These are phyloP conservation scores for Penicillium frequentans DNA, from an alignment of 2,329 filamentous ascomycete genomes.

Conservation along the genomic window DNA sequence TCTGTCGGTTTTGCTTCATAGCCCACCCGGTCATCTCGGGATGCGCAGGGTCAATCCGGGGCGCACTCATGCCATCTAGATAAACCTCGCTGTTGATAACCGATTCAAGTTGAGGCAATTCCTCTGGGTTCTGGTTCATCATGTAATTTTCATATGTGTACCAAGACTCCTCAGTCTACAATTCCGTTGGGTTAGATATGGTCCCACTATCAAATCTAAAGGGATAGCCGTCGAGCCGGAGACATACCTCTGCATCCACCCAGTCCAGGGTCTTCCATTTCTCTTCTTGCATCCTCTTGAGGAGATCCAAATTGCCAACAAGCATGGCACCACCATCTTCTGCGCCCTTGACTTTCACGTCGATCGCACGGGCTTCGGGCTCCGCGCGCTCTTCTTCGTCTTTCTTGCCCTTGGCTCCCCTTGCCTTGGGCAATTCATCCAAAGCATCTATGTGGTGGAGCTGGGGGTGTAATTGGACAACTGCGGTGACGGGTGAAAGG, in stretches of 20 bases:
- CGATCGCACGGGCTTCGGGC: constrained; percentile 70
- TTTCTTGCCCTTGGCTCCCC: constrained; percentile 37
- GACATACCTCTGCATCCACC: constrained; percentile 41
- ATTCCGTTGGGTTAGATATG: constrained; percentile 14
- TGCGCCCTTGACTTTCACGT: constrained; percentile 81
- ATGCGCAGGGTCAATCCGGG: constrained; percentile 46
- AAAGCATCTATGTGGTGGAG: constrained; percentile 89
- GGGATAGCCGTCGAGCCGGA: not conserved
- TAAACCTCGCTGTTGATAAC: constrained; percentile 60
- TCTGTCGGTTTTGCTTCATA: constrained; percentile 44
- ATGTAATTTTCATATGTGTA: constrained; percentile 72
- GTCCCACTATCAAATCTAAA: not conserved
- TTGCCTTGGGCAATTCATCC: constrained; percentile 59
- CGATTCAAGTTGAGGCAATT: constrained; percentile 52
- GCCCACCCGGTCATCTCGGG: constrained; percentile 47
- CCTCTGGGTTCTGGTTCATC: constrained; percentile 52
- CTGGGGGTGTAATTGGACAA: constrained; percentile 87
- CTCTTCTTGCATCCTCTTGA: constrained; percentile 78
- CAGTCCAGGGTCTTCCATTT: constrained; percentile 78
- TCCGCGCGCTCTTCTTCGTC: constrained; percentile 47
- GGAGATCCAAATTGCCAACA: constrained; percentile 72
- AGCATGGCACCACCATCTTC: constrained; percentile 65
- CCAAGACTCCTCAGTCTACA: constrained; percentile 66
- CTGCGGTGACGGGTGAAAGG: constrained; percentile 76
- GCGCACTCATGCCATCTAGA: constrained; percentile 63